Base-by-base conservation (phyloP, 2,329 filamentous ascomycete genomes). In the Colletotrichum costaricense region DNA sequence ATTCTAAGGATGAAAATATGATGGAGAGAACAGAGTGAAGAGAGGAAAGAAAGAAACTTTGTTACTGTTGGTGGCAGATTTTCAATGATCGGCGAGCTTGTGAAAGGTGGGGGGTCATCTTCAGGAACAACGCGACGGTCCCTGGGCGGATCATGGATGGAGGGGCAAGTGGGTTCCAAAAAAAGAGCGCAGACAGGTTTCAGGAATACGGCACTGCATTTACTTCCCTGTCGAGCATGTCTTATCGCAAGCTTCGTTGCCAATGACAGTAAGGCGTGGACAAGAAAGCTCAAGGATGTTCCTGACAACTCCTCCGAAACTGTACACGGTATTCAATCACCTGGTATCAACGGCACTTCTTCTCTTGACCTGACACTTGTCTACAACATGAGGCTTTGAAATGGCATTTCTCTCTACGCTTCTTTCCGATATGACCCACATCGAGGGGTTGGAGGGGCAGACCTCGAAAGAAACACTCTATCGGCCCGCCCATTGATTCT, bases 131-230 rank as follows among this genome's bases (percentile, higher is more conserved):
- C 19, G 42, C 57, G 35, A 65, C 33, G 63, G 63, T 64, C 63
- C 52, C 35, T 65, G 63, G 35, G 63, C 46, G 67, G 56, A 66
- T 73, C 59, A 63, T 66, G 71, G 71, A 57, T 62, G 71, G 67
- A 66, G 71, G 67, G 71, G 62, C 67, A 54, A 71, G 71, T 71
- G 71, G 71, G 56, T 60, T 56, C 28, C 67, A 16, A 12, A n/a
- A 72, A 73, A 73, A 73, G 67, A 71, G 67, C 71, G 71, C 71
- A 73, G 71, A n/a, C 71, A 73, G 62, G 71, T 71, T 73, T 71
- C 71, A 71, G 59, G 62, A 70, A 66, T 16, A 57, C 22, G 52
- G 63, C n/a, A 46, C 38, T n/a, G 9, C 62, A 56, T 19, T 19
- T 2, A 38, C 14, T 54, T 49, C 42, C 42, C 42, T 35, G 28